Conservation (phyloP, 768 basidiomycete species). For the Hypsizygus marmoreus region DNA sequence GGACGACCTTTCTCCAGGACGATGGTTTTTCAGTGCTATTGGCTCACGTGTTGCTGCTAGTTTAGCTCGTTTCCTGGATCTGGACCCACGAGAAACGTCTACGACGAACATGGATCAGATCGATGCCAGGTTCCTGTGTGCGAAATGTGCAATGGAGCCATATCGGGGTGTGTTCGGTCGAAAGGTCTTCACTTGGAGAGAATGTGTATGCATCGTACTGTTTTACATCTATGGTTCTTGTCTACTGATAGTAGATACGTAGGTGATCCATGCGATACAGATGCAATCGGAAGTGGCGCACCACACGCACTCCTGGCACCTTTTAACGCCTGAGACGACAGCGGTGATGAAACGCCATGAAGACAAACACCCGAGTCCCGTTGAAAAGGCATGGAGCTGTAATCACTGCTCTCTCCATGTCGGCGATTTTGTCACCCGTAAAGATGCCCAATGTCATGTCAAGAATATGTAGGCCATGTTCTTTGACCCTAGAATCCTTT, state of each 20-base stretch:
- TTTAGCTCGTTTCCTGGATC: neutral
- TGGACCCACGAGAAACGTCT: neutral
- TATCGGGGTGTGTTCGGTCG: neutral
- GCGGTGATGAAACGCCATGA: slow-evolving; percentile 24
- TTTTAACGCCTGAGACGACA: slow-evolving; percentile 21
- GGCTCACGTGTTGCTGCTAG: neutral
- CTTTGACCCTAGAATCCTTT: too few species aligned
- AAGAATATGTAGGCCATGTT: too few species aligned
- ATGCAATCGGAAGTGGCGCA: too few species aligned
- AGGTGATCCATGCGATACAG: too few species aligned
- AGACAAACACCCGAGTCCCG: slow-evolving; percentile 13
- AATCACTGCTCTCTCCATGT: slow-evolving; percentile 23
- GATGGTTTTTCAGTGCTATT: neutral
- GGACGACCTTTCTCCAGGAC: too few species aligned
- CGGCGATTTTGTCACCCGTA: too few species aligned
- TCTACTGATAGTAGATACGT: too few species aligned
- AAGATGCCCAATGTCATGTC: too few species aligned
- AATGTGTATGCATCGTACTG: slow-evolving; percentile 3
- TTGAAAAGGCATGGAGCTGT: slow-evolving; percentile 21
- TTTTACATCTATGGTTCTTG: too few species aligned
- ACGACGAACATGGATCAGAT: neutral
- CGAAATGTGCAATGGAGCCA: neutral
- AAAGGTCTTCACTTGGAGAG: neutral
- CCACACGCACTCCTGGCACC: slow-evolving; percentile 18
- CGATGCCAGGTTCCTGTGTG: neutral